phyloP scores from a whole-genome alignment of 805 yeast species.

The Candida schatavii region DNA sequence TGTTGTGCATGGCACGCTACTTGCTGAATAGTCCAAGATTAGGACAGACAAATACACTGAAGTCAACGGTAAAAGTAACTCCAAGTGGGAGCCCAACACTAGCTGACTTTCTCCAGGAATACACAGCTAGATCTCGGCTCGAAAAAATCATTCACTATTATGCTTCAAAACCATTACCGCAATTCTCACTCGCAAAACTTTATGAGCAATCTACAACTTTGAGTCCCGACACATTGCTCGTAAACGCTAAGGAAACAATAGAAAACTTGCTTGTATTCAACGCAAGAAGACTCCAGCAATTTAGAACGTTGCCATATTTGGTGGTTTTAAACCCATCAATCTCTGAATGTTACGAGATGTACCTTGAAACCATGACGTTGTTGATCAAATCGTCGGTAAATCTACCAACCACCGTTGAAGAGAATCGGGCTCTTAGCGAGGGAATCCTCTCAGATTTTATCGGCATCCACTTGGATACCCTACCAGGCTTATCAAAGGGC shows the following conservation, averaged over 20 bases:
- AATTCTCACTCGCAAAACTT: slow-evolving; percentile 50
- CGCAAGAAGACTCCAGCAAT: slow-evolving; percentile 67
- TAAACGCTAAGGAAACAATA: slow-evolving; percentile 54
- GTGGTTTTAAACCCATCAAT: slow-evolving; percentile 85
- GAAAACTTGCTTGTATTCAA: slow-evolving; percentile 57
- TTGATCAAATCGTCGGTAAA: slow-evolving; percentile 32
- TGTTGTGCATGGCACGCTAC: background rate
- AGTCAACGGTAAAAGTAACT: slow-evolving; percentile 26
- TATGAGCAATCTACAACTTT: slow-evolving; percentile 41
- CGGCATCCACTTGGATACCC: slow-evolving; percentile 78
- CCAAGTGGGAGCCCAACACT: background rate
- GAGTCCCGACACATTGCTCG: slow-evolving; percentile 31
- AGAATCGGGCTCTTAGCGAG: slow-evolving; percentile 51
- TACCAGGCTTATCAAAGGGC: slow-evolving; percentile 80
- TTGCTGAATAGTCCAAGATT: too few species aligned
- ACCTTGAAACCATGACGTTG: slow-evolving; percentile 60
- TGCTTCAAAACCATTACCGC: slow-evolving; percentile 51
- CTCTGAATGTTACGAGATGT: slow-evolving; percentile 70
- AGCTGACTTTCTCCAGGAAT: slow-evolving; percentile 45
- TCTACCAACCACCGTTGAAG: slow-evolving; percentile 45
- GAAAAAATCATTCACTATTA: slow-evolving; percentile 59
- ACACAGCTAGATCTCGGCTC: slow-evolving; percentile 54
- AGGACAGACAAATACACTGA: too few species aligned
- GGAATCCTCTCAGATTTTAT: slow-evolving; percentile 55
- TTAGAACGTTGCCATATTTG: slow-evolving; percentile 77